phyloP scores from a whole-genome alignment of 768 basidiomycete species.

The Vishniacozyma victoriae region DNA sequence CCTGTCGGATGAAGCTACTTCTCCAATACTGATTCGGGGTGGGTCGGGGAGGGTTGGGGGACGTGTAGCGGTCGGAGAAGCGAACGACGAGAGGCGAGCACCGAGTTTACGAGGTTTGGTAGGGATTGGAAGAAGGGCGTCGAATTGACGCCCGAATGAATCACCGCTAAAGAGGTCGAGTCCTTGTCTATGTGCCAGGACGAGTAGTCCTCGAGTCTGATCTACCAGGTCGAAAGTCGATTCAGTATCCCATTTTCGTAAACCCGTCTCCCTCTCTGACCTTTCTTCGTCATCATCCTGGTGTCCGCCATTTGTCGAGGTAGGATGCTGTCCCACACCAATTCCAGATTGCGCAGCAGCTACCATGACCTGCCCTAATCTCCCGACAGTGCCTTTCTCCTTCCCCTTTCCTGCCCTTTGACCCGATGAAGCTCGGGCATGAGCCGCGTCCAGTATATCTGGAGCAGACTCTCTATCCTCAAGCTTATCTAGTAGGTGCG shows the following conservation, averaged over 20 bases:
- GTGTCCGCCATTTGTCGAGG: neutral
- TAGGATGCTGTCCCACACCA: neutral
- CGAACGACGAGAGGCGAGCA: conserved; percentile 10
- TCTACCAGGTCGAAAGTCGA: conserved; percentile 24
- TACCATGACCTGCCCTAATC: conserved; percentile 24
- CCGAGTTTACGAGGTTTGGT: conserved; percentile 14
- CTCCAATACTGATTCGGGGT: too few species aligned
- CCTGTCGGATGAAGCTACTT: too few species aligned
- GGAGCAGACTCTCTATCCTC: conserved; percentile 50
- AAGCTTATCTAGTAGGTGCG: conserved; percentile 62
- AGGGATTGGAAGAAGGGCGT: conserved; percentile 4
- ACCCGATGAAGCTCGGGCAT: conserved; percentile 51
- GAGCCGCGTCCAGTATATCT: conserved; percentile 45
- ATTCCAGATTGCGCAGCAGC: conserved; percentile 10
- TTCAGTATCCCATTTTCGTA: conserved; percentile 26
- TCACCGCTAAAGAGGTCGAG: conserved; percentile 16
- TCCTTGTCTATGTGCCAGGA: conserved; percentile 26
- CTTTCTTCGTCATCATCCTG: conserved; percentile 20
- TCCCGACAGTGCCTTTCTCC: conserved; percentile 11
- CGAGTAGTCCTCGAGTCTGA: conserved; percentile 23
- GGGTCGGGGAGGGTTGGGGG: too few species aligned
- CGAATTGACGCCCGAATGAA: conserved; percentile 1
- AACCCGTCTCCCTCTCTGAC: conserved; percentile 1
- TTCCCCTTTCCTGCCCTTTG: conserved; percentile 35
- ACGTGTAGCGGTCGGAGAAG: neutral